Evolutionary conservation across 2,329 filamentous ascomycete species (phyloP), one percentile per base, ranked within the genome.

Genomic region (Dactylellina cionopaga): DNA sequence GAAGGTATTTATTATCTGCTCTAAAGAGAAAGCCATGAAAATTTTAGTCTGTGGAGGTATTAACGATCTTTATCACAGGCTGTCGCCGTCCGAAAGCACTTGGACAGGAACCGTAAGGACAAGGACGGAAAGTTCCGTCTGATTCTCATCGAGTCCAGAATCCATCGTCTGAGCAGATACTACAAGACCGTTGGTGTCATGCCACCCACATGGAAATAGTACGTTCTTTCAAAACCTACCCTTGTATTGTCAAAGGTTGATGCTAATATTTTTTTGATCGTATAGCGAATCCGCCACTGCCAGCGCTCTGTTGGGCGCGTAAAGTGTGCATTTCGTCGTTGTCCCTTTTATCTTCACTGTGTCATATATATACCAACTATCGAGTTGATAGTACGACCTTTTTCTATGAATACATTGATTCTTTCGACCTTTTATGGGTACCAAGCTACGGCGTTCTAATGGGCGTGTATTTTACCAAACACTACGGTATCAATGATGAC

Each of bases 81-180:
- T 80, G 93, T 97, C 80, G 90, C 93, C 82, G 95, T 99, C 86
- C 94, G 95, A 87, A 99, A 99, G 92, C 96, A 99, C 86, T 92
- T 99, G 79, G 92, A 97, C 89, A 92, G 92, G 85, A 99, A 99
- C 90, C 94, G 95, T 86, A 99, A 99, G 90, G 95, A 99, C 89
- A 96, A 92, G 88, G 95, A 99, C 88, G 92, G 90, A 88, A 99
- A 99, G 89, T 99, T 99, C 92, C 94, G 95, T 83, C 92, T 99
- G 78, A 99, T 99, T 94, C 91, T 99, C 80, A 96, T 99, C 85
- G 95, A 99, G 89, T 98, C 95, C 83, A 92, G 96, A 85, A 98
- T 99, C 85, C 95, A 99, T 91, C 94, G 95, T 87, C 91, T 99
- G 79, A 95, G 92, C 82, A 91, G 95, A 80, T 98, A 98, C 91